Evolutionary conservation across 805 yeast genomes (phyloP).

Genomic region (Cephaloascus fragrans): DNA sequence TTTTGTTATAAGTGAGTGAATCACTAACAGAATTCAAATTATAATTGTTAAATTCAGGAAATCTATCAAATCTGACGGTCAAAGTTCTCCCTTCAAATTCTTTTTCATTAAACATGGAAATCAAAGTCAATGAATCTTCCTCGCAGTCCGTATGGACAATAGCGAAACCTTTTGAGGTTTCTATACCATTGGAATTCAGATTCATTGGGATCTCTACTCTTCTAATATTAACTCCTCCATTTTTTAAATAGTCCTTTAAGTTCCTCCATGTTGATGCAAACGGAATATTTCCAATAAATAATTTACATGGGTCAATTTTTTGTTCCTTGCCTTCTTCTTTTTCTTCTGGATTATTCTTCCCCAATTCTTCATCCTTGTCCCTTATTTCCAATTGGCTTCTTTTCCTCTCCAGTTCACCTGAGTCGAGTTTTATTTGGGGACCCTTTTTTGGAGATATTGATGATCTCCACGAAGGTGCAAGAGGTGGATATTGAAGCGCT

Average conservation of each 20-base stretch:
- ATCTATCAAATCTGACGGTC: slow-evolving; percentile 52
- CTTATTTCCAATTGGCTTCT: background rate
- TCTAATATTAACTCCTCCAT: slow-evolving; percentile 18
- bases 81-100: slow-evolving; percentile 51
- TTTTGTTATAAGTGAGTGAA: too few relatives aligned
- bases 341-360: slow-evolving; percentile 14
- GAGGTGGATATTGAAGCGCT: background rate
- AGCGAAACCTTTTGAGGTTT: slow-evolving; percentile 48
- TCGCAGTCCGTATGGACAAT: slow-evolving; percentile 42
- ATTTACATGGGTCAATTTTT: slow-evolving; percentile 29
- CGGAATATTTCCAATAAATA: slow-evolving; percentile 51
- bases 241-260: slow-evolving; percentile 19
- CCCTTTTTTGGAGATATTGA: too few relatives aligned
- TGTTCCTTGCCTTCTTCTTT: slow-evolving; percentile 6
- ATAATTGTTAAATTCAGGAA: slow-evolving; percentile 30
- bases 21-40: too few relatives aligned
- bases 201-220: slow-evolving; percentile 34
- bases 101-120: slow-evolving; percentile 37
- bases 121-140: slow-evolving; percentile 37
- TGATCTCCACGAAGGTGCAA: background rate
- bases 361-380: slow-evolving; percentile 8
- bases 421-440: too few relatives aligned
- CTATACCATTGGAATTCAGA: slow-evolving; percentile 19
- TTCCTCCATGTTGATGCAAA: slow-evolving; percentile 29
- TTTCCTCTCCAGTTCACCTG: too few relatives aligned